Evolutionary conservation across 2,329 filamentous ascomycete species (phyloP).

Genomic region (Hypocreales sp.): DNA sequence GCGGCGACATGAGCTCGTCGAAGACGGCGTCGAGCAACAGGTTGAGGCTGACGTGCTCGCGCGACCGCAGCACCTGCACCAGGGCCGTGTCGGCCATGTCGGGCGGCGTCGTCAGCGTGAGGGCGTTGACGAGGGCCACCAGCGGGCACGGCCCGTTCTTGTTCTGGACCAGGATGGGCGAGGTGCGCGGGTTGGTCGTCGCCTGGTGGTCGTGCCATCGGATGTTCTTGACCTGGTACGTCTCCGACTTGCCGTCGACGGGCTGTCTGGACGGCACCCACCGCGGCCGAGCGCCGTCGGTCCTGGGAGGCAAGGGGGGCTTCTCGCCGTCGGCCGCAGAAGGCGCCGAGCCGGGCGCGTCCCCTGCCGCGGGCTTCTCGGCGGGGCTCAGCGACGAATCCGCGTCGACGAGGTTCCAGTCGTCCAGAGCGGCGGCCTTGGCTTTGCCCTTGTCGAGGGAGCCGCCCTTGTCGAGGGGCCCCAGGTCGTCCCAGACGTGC

Average conservation of each 20-base stretch:
- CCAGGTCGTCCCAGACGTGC: conserved; percentile 35
- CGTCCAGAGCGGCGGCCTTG: conserved; percentile 20
- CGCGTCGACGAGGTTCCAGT: conserved; percentile 36
- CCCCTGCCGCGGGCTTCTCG: conserved; percentile 2
- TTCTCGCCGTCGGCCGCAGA: too few species aligned
- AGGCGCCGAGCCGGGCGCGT: background rate
- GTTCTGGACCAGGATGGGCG: conserved; percentile 84
- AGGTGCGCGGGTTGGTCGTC: conserved; percentile 49
- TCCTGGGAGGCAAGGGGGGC: conserved; percentile 23
- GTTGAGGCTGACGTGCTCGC: conserved; percentile 79
- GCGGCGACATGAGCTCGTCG: conserved; percentile 76
- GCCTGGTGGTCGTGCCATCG: conserved; percentile 59
- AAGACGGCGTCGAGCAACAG: conserved; percentile 80
- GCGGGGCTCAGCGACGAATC: conserved; percentile 14
- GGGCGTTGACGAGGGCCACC: conserved; percentile 81
- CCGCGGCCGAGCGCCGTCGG: conserved; percentile 11
- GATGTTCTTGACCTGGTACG: conserved; percentile 86
- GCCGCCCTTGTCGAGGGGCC: conserved; percentile 11
- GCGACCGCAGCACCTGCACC: conserved; percentile 58
- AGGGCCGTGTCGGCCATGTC: conserved; percentile 49
- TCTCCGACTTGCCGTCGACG: conserved; percentile 44
- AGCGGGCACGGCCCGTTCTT: conserved; percentile 89
- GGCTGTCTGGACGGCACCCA: conserved; percentile 25
- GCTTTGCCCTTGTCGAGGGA: conserved; percentile 27
- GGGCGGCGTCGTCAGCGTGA: conserved; percentile 67